phyloP scores from a whole-genome alignment of 1,139 yeast genomes.

The Yamadazyma jaroonii region DNA sequence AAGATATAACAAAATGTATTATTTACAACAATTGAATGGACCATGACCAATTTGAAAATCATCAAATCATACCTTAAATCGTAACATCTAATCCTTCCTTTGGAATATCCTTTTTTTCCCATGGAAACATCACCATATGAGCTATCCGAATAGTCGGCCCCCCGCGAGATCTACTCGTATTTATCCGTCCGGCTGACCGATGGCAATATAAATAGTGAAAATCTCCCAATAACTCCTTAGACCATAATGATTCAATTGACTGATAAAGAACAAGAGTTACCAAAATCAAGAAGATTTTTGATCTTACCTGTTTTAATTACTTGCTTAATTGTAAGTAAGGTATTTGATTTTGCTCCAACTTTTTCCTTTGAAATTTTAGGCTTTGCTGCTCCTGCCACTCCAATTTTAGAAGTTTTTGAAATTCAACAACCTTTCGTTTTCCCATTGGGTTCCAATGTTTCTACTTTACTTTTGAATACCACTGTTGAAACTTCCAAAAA shows the following conservation, averaged over 20 bases:
- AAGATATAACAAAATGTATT: too few species aligned
- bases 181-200: background rate
- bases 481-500: conserved; percentile 12
- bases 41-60: too few species aligned
- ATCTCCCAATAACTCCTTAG: background rate
- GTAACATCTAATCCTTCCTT: too few species aligned
- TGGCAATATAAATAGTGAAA: too few species aligned
- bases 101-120: too few species aligned
- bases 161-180: background rate
- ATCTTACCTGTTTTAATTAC: too few species aligned
- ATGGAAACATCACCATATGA: too few species aligned
- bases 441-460: conserved; percentile 12
- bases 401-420: conserved; percentile 18
- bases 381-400: conserved; percentile 9
- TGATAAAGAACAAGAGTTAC: background rate
- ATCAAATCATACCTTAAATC: too few species aligned
- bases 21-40: too few species aligned
- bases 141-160: too few species aligned
- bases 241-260: conserved; percentile 1
- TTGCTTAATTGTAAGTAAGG: too few species aligned
- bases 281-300: too few species aligned
- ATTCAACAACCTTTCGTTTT: conserved; percentile 13
- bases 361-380: background rate
- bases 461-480: conserved; percentile 15
- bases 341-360: background rate